Evolutionary conservation across 768 basidiomycete genomes (phyloP).

Genomic region (Kwoniella sp.): DNA sequence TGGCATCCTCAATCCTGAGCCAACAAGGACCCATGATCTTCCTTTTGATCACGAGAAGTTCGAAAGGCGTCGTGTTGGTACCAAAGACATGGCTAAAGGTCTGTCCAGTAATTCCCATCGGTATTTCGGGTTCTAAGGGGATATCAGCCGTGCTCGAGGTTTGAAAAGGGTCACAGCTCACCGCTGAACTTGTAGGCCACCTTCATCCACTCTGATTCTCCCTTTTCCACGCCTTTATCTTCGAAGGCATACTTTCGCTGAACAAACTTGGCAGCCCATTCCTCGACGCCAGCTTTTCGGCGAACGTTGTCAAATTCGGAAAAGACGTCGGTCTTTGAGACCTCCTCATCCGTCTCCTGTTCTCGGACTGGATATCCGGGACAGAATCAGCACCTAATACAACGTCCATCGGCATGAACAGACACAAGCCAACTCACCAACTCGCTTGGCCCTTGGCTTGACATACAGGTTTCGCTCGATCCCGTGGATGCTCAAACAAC

Average conservation of each 20-base stretch:
- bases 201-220: conserved; percentile 82
- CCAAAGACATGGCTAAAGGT: conserved; percentile 87
- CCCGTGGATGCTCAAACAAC: conserved; percentile 77
- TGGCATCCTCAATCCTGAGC: conserved; percentile 75
- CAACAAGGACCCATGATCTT: conserved; percentile 99
- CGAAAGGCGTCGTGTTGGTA: conserved; percentile 86
- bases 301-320: conserved; percentile 77
- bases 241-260: conserved; percentile 90
- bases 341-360: conserved; percentile 69
- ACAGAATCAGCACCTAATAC: no score
- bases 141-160: no score
- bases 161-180: no score
- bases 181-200: conserved; percentile 86
- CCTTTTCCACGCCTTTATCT: conserved; percentile 68
- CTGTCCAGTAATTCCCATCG: conserved; percentile 66
- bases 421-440: conserved; percentile 50
- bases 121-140: conserved; percentile 70
- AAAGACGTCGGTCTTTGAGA: conserved; percentile 67
- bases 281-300: conserved; percentile 65
- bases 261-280: conserved; percentile 78
- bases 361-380: conserved; percentile 55
- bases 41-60: conserved; percentile 84
- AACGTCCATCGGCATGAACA: no score
- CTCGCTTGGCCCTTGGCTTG: conserved; percentile 66
- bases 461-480: conserved; percentile 88